A percentile compares a stretch with the other conserved stretches of the same genome.
phyloP scores from a whole-genome alignment of 106 monocot species.

The Phalaenopsis equestris region DNA sequence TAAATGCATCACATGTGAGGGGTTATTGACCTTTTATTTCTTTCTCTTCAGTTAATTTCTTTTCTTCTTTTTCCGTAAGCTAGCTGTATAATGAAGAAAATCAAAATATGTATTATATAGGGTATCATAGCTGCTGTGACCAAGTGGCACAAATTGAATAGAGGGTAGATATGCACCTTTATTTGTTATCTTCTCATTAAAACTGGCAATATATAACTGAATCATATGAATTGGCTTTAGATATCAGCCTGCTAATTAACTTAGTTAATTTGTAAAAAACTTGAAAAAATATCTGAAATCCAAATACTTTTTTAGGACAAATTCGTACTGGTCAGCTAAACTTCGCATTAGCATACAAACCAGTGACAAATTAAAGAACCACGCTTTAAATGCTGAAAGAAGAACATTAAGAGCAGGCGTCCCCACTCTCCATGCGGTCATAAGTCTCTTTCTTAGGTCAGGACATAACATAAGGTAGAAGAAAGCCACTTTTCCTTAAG shows the following conservation, averaged over 20 bases:
- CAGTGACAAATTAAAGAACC: not conserved
- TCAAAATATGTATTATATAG: not conserved
- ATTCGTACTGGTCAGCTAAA: no score
- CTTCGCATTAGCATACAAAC: not conserved
- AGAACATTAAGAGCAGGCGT: not conserved
- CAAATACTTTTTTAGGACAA: no score
- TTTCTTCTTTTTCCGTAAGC: no score
- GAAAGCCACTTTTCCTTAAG: not conserved
- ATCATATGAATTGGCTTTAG: no score
- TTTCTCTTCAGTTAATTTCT: not conserved
- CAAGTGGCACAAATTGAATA: not conserved
- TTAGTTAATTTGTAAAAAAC: no score
- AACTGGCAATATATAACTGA: no score
- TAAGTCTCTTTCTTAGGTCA: not conserved
- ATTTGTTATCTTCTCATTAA: not conserved
- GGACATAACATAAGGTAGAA: not conserved
- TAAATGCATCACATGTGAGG: slow-evolving; percentile 3
- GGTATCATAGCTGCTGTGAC: not conserved
- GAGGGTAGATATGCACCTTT: not conserved
- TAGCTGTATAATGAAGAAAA: not conserved
- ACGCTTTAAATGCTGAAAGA: not conserved
- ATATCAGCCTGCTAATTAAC: no score
- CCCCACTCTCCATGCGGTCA: not conserved
- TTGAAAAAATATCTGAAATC: no score
- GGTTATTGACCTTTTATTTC: not conserved